Conservation (phyloP, 2,329 filamentous ascomycete genomes). For the Clarireedia hainanense region DNA sequence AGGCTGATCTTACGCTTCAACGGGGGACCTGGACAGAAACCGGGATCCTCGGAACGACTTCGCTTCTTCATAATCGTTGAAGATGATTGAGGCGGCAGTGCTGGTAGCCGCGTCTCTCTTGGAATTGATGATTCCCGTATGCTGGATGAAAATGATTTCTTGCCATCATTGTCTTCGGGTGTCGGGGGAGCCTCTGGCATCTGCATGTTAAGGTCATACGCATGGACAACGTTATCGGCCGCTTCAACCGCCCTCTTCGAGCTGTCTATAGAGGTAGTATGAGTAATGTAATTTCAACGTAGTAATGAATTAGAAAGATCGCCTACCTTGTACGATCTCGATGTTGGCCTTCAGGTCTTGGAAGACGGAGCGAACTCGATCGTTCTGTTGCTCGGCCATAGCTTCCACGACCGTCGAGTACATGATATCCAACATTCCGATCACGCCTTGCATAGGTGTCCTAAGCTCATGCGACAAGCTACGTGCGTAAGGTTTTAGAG, state of each 20-base stretch:
- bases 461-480: conserved; percentile 64
- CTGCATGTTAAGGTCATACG: conserved; percentile 68
- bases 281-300: background rate
- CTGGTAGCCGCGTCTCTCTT: background rate
- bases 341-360: conserved; percentile 59
- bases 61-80: conserved; percentile 13
- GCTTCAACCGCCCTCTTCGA: conserved; percentile 65
- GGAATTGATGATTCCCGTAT: background rate
- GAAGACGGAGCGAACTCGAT: conserved; percentile 47
- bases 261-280: conserved; percentile 43
- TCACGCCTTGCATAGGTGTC: conserved; percentile 69
- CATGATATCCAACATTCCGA: conserved; percentile 72
- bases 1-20: conserved; percentile 23
- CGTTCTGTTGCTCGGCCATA: conserved; percentile 44
- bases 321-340: conserved; percentile 58
- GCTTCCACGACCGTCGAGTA: conserved; percentile 63
- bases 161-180: conserved; percentile 13
- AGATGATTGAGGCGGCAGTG: background rate
- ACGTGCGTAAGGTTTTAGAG: conserved; percentile 63
- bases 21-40: conserved; percentile 19
- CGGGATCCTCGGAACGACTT: conserved; percentile 15
- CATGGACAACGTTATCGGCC: conserved; percentile 68
- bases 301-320: background rate
- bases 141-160: background rate
- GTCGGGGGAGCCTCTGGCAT: conserved; percentile 53